Evolutionary conservation across 108 stramenopile genomes (phyloP).

Genomic region (Conticribra weissflogii): DNA sequence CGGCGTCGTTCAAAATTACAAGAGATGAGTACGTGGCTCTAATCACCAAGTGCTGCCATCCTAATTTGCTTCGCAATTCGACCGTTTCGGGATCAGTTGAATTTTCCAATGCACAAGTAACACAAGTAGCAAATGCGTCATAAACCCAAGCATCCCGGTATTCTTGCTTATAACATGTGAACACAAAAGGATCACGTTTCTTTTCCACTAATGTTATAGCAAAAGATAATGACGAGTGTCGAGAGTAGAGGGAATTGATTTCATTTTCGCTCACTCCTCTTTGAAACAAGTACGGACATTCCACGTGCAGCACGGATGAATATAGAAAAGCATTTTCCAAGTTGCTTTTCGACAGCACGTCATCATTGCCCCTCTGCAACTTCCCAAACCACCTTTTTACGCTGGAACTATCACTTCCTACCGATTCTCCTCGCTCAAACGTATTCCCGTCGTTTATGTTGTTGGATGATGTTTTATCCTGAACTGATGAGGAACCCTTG

Average conservation of each 20-base stretch:
- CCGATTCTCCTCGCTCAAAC: too few relatives aligned
- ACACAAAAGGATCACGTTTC: neutral
- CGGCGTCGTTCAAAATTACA: slow-evolving; percentile 23
- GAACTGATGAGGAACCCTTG: too few relatives aligned
- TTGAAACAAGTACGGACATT: neutral
- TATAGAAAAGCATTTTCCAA: neutral
- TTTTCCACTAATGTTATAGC: neutral
- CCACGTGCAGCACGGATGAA: neutral
- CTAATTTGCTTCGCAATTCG: neutral
- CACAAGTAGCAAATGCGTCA: neutral
- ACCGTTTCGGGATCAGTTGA: neutral
- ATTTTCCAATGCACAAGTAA: neutral
- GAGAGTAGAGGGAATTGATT: too few relatives aligned
- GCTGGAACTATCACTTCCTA: neutral
- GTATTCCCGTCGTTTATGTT: too few relatives aligned
- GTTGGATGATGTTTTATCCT: too few relatives aligned
- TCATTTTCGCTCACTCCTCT: neutral
- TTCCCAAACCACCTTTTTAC: neutral
- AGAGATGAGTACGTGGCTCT: slow-evolving; percentile 13
- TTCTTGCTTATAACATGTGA: neutral
- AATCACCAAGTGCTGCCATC: slow-evolving; percentile 20
- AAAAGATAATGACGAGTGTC: too few relatives aligned
- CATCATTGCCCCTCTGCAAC: neutral
- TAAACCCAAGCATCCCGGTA: neutral
- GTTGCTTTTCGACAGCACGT: neutral